Evolutionary conservation across 2,329 filamentous ascomycete genomes (phyloP), one percentile per base, ranked within the genome.

Genomic region (Tolypocladium inflatum): DNA sequence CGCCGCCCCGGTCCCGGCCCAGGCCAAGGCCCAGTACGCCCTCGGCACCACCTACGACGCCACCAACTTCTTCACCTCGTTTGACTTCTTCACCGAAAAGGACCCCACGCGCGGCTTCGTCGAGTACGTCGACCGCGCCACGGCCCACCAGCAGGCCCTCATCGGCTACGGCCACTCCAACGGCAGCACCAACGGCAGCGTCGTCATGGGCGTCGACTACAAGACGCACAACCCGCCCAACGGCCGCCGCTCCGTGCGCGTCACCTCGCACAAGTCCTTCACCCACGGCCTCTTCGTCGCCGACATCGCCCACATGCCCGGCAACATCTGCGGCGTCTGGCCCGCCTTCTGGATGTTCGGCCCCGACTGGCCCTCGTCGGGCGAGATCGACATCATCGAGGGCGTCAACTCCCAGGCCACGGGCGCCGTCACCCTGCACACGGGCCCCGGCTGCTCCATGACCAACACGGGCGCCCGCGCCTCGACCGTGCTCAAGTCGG

Each of bases 351-450:
- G 82, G 82, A 78, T 76, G 55, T 79, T 90, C 39, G 88, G 88
- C 19, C 76, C 79, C n/a, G 72, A 80, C 66, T 92, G 89, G 89
- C 89, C 89, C 2, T 70, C 69, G 48, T 76, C 77, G 9, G 89
- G 89, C 53, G 89, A 92, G 73, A 89, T 93, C 65, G 89, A 93
- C 70, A 88, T 92, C 65, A 83, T 92, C 64, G 89, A 92, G 74
- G 88, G 88, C 42, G 86, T 91, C 64, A 89, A 90, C 74, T 74
- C 77, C 26, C 80, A 84, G 61, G 68, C 74, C 3, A 73, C 77
- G 59, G 83, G 88, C 70, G 72, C 78, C 52, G 78, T 91, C 72
- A 86, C 88, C 39, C 78, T 94, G 19, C 86, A 90, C 76, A 90
- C 88, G 1, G 71, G 72, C 11, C 63, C 76, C 4, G 82, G 81